Conservation (phyloP, 106 monocot genomes). For the Vanilla planifolia region DNA sequence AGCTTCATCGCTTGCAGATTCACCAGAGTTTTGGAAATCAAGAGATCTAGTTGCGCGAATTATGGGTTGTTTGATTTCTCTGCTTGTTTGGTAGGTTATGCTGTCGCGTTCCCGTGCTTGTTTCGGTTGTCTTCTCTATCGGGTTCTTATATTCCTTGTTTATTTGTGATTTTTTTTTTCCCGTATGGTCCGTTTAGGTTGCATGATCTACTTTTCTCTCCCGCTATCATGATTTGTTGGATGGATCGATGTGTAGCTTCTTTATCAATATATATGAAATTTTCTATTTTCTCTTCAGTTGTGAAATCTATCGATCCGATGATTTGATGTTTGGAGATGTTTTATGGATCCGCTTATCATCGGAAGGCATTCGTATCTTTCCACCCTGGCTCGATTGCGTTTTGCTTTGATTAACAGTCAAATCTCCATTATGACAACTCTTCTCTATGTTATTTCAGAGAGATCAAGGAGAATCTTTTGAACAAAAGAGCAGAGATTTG, state of each 20-base stretch:
- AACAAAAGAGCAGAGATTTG: neutral
- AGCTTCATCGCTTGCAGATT: too few species aligned
- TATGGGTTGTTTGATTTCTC: neutral
- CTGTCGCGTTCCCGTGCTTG: neutral
- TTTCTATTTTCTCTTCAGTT: neutral
- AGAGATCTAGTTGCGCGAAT: neutral
- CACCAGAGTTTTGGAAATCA: neutral
- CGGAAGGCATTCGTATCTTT: neutral
- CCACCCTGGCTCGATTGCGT: neutral
- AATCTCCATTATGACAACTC: neutral
- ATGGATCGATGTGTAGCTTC: neutral
- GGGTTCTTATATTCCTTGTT: neutral
- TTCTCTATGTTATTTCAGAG: neutral
- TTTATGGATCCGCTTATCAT: neutral
- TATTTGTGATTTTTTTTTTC: slow-evolving; percentile 1
- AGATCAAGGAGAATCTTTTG: neutral
- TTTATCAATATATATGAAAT: neutral
- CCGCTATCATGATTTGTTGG: neutral
- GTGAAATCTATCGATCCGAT: neutral
- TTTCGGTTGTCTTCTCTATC: neutral
- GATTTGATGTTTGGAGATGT: neutral
- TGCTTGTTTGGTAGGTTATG: neutral
- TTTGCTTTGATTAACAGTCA: neutral
- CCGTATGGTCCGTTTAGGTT: neutral
- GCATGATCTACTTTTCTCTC: too few species aligned